Conservation (phyloP, 2,329 filamentous ascomycete species). For the Ciborinia camelliae region DNA sequence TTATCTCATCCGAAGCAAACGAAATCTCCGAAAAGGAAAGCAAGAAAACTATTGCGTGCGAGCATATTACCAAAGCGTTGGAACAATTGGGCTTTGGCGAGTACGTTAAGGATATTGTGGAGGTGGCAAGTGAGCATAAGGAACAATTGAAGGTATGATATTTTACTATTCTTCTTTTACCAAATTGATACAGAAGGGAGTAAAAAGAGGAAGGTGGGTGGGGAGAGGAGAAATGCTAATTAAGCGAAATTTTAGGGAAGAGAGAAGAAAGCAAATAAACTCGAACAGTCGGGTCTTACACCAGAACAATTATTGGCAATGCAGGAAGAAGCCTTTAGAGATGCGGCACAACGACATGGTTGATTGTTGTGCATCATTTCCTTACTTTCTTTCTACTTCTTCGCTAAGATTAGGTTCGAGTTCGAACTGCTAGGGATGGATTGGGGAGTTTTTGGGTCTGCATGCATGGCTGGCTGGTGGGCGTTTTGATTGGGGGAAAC, state of each 20-base stretch:
- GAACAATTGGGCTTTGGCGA: conserved; percentile 89
- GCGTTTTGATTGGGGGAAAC: background rate
- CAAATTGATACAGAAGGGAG: background rate
- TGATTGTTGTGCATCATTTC: background rate
- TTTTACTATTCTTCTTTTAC: background rate
- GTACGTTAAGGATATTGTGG: conserved; percentile 83
- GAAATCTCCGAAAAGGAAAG: conserved; percentile 98
- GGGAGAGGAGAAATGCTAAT: conserved; percentile 18
- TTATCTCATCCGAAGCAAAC: conserved; percentile 97
- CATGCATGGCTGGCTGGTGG: conserved; percentile 16
- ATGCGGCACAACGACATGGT: conserved; percentile 49
- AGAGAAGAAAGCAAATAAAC: conserved; percentile 96
- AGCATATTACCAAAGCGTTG: conserved; percentile 93
- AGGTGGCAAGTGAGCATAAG: conserved; percentile 87
- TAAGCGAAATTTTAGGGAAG: conserved; percentile 58
- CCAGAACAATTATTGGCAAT: conserved; percentile 85
- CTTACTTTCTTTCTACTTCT: conserved; percentile 3
- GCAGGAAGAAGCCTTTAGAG: conserved; percentile 88
- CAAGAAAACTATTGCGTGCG: conserved; percentile 98
- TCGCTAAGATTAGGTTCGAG: background rate
- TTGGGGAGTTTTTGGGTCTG: conserved; percentile 12
- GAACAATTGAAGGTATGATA: conserved; percentile 80
- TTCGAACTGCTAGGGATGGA: conserved; percentile 7
- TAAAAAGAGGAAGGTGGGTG: no score
- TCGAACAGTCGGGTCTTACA: conserved; percentile 88